Conservation (phyloP, 225 moss, liverwort and hornwort species). For the Sphagnum contortum region DNA sequence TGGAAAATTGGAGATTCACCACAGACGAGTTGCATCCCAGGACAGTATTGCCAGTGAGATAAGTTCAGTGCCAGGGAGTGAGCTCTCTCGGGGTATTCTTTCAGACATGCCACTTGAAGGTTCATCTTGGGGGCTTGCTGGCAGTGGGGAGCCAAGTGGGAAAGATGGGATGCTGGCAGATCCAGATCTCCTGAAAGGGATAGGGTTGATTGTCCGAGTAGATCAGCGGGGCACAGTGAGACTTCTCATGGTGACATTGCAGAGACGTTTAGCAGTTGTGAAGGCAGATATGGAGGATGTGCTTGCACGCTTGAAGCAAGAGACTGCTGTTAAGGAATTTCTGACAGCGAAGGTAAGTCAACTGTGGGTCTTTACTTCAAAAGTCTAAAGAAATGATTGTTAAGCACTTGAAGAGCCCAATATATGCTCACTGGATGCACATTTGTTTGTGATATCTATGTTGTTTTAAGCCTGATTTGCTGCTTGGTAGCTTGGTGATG, state of each 20-base stretch:
- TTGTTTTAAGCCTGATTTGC: too few species aligned
- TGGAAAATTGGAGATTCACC: constrained; percentile 29
- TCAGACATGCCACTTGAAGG: constrained; percentile 28
- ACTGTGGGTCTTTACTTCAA: background rate
- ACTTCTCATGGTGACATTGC: constrained; percentile 64
- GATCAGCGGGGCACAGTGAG: constrained; percentile 81
- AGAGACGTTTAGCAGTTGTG: constrained; percentile 63
- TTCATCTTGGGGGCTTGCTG: constrained; percentile 25
- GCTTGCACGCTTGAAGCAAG: constrained; percentile 80
- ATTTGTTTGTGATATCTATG: too few species aligned
- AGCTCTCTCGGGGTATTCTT: constrained; percentile 38
- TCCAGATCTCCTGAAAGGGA: constrained; percentile 58
- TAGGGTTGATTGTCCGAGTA: constrained; percentile 56
- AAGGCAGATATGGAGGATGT: constrained; percentile 94
- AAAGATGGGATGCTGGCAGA: constrained; percentile 34
- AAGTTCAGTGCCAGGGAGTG: constrained; percentile 56
- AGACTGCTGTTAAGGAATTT: constrained; percentile 97
- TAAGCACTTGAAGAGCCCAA: too few species aligned
- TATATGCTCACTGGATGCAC: too few species aligned
- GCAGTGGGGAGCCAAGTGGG: constrained; percentile 31
- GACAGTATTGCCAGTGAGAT: constrained; percentile 51
- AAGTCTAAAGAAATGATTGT: too few species aligned
- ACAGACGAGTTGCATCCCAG: constrained; percentile 39
- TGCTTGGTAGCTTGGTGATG: too few species aligned
- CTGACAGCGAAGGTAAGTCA: constrained; percentile 67